Evolutionary conservation across 352 stramenopile species (phyloP), one percentile per base, ranked within the genome.

Genomic region (Phytophthora macrochlamydospora): DNA sequence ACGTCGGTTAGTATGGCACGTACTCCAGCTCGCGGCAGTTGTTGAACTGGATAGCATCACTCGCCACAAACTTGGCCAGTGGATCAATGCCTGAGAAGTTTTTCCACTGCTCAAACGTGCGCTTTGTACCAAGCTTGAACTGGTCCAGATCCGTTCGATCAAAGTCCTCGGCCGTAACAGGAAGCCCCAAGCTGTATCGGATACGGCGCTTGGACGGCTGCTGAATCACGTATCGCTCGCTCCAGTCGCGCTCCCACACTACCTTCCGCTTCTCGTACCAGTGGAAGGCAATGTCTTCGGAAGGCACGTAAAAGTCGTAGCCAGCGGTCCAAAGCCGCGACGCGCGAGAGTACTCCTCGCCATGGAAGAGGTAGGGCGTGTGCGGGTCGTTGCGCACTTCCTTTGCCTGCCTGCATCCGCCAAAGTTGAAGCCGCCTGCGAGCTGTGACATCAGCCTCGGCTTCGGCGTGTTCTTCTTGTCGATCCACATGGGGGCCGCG

Each of bases 181-280:
- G 78, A 31, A 94, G 51, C 0, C 76, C 78, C 4, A 94, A 76
- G 13, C 54, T 81, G 53, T 91, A 74, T 43, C 86, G 86, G 56
- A 94, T 81, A 35, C 86, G 82, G 45, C 86, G 83, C 72, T 91
- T 94, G 48, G 85, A 84, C 52, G 69, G 48, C 67, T 92, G 84
- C 71, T 92, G 82, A 57, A 91, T 73, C 40, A 79, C 63, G 46
- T 83, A 92, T 24, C 85, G 82, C 70, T 83, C 53, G 31, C 73
- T 79, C 85, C 85, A 94, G 67, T 92, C 81, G 35, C 79, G 81
- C 70, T 94, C 85, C 86, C 83, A 94, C 44, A 92, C 82, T 31
- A 92, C 86, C 50, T 94, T 91, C 58, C 86, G 83, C 59, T 79
- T 79, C 62, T 93, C 83, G 61, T 94, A 94, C 84, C 85, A 92